These are phyloP conservation scores for Collybia nuda DNA, from an alignment of 768 basidiomycete species.

Conservation along the genomic window DNA sequence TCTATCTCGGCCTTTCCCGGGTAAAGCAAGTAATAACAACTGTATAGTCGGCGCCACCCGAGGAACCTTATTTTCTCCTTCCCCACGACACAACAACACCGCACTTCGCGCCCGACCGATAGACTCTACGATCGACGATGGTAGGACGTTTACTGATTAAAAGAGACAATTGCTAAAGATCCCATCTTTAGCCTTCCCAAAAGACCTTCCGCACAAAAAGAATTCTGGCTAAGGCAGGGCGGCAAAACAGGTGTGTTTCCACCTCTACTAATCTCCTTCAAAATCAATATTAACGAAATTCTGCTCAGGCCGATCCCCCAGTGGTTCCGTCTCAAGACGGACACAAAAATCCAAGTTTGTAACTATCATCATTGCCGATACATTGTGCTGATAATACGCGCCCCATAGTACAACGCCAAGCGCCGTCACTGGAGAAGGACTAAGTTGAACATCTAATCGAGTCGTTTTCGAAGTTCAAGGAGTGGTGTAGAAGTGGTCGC, in stretches of 20 bases:
- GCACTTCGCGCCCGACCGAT: slow-evolving; percentile 24
- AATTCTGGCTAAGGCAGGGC: slow-evolving; percentile 92
- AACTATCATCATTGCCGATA: slow-evolving; percentile 1
- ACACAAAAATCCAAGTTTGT: slow-evolving; percentile 88
- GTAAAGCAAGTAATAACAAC: slow-evolving; percentile 20
- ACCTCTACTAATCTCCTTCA: background rate
- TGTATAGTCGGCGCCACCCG: slow-evolving; percentile 31
- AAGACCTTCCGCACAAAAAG: slow-evolving; percentile 98
- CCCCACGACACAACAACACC: slow-evolving; percentile 28
- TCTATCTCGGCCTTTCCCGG: slow-evolving; percentile 10
- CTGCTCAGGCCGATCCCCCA: slow-evolving; percentile 87
- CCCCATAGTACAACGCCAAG: slow-evolving; percentile 85
- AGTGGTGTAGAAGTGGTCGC: slow-evolving; percentile 4
- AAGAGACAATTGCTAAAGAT: slow-evolving; percentile 7
- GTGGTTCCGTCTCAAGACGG: slow-evolving; percentile 98
- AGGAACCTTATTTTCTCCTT: slow-evolving; percentile 31
- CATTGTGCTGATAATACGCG: slow-evolving; percentile 8
- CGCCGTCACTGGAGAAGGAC: slow-evolving; percentile 99
- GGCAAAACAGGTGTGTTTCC: slow-evolving; percentile 85
- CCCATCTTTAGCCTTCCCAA: slow-evolving; percentile 92
- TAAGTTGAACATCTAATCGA: slow-evolving; percentile 89
- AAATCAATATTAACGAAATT: background rate
- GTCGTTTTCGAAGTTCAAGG: slow-evolving; percentile 1
- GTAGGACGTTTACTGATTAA: slow-evolving; percentile 25
- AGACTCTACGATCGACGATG: slow-evolving; percentile 25